phyloP scores from a whole-genome alignment of 208 protist genomes.

The Trypanosoma vivax region DNA sequence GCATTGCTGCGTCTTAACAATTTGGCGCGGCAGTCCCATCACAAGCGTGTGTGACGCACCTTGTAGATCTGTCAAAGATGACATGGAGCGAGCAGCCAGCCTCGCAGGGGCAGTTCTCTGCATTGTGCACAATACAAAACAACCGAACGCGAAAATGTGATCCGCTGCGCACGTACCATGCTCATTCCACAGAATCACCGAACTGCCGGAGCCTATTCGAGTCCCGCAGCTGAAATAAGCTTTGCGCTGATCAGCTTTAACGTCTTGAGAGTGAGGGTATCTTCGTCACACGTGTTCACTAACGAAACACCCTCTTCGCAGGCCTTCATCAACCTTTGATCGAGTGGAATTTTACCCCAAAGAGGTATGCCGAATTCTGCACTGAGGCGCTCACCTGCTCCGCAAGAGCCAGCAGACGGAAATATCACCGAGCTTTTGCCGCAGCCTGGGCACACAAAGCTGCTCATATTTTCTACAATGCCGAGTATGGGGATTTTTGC shows the following conservation, averaged over 20 bases:
- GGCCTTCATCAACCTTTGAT: conserved; percentile 86
- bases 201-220: too few species aligned
- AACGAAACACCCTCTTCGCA: conserved; percentile 85
- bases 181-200: too few species aligned
- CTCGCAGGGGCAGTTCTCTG: too few species aligned
- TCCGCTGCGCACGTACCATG: too few species aligned
- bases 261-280: conserved; percentile 39
- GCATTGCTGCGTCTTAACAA: too few species aligned
- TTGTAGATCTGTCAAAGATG: too few species aligned
- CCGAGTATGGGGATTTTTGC: conserved; percentile 95
- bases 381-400: conserved; percentile 70
- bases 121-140: too few species aligned
- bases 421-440: conserved; percentile 91
- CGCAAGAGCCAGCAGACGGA: conserved; percentile 40
- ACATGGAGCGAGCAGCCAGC: too few species aligned
- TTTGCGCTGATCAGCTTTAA: conserved; percentile 35
- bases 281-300: conserved; percentile 29
- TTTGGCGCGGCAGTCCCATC: too few species aligned
- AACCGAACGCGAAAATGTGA: too few species aligned
- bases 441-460: conserved; percentile 95
- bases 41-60: too few species aligned
- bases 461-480: conserved; percentile 99
- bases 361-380: conserved; percentile 79
- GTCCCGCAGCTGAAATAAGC: conserved; percentile 32
- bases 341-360: conserved; percentile 82